Base-by-base conservation (phyloP, 2,329 filamentous ascomycete genomes). In the Ceratocystis ficicola region DNA sequence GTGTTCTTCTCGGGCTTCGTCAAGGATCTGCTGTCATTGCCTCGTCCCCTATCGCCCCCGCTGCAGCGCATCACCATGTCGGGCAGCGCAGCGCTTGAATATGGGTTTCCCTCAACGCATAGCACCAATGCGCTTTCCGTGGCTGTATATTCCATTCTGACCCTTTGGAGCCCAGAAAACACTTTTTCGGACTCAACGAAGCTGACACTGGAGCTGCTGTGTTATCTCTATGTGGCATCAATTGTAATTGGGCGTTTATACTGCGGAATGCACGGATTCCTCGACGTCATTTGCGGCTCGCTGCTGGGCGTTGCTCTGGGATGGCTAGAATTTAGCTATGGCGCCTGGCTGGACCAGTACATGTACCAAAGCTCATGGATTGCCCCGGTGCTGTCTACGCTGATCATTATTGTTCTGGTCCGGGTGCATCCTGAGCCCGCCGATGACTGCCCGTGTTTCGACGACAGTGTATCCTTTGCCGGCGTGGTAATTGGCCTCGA, bases 241-340 rank as follows among this genome's bases (percentile, higher is more conserved):
- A 97, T 99, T 72, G 83, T 96, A 50, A 78, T 97, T 69, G 94
- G 94, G 5, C 86, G 94, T 22, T 79, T 99, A 44, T 97, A 99
- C 77, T 99, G 94, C 73, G 94, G 94, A 68, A 99, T 99, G 94
- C 94, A 99, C 76, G 94, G 94, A 10, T 96, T 97, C 76, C 80
- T 94, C 55, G 94, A 99, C 75, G 91, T 97, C 28, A 76, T 94
- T 15, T 75, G 94, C 66, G 94, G 94, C 5, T 90, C 87, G 65
- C 71, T 85, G 15, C 80, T 96, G 66, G 94, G 94, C 41, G 87
- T 86, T 10, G 75, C 82, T 63, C 82, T 87, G 69, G 81, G 81
- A 28, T 73, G 82, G 32, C 69, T 83, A 68, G 84, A 87, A 72
- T 86, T 84, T 72, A 79, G 83, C 70, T 83, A 82, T 69, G 83